phyloP scores from a whole-genome alignment of 139 green algal species.

The Spirogloea muscicola region DNA sequence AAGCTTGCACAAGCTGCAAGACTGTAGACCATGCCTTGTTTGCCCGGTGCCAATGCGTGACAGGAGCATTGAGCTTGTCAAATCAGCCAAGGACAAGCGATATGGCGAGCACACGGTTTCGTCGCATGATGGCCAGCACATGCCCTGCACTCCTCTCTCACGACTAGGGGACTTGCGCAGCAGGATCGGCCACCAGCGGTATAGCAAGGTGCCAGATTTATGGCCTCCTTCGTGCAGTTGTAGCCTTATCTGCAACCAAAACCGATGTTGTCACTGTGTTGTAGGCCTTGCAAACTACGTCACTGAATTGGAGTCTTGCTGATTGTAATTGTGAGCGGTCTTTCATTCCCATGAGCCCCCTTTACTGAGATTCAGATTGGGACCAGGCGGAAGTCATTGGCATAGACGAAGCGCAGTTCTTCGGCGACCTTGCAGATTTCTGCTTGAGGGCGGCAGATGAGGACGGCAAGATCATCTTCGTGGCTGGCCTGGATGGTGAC shows the following conservation, averaged over 20 bases:
- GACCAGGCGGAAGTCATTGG: conserved; percentile 60
- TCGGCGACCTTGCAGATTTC: conserved; percentile 68
- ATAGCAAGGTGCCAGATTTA: too few relatives aligned
- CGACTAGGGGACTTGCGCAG: too few relatives aligned
- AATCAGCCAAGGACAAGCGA: conserved; percentile 30
- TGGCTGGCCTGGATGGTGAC: conserved; percentile 55
- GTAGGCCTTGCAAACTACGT: too few relatives aligned
- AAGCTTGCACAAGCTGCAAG: too few relatives aligned
- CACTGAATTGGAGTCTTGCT: neutral
- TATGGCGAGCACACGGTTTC: conserved; percentile 22
- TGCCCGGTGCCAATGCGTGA: too few relatives aligned
- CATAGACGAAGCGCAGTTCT: conserved; percentile 83
- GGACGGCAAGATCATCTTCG: conserved; percentile 45
- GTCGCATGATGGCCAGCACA: conserved; percentile 25
- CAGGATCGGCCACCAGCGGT: too few relatives aligned
- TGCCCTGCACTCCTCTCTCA: too few relatives aligned
- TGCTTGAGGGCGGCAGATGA: conserved; percentile 60
- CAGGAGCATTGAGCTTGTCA: conserved; percentile 31
- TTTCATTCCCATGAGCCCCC: neutral
- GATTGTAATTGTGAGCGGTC: neutral
- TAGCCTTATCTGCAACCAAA: too few relatives aligned
- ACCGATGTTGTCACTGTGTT: too few relatives aligned
- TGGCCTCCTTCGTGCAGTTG: too few relatives aligned
- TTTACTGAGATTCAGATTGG: neutral
- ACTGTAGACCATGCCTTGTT: too few relatives aligned